A percentile compares a stretch with the other conserved stretches of the same genome.
These are phyloP conservation scores for Castanospermum australe DNA, from an alignment of 306 rosid species.

Conservation along the genomic window DNA sequence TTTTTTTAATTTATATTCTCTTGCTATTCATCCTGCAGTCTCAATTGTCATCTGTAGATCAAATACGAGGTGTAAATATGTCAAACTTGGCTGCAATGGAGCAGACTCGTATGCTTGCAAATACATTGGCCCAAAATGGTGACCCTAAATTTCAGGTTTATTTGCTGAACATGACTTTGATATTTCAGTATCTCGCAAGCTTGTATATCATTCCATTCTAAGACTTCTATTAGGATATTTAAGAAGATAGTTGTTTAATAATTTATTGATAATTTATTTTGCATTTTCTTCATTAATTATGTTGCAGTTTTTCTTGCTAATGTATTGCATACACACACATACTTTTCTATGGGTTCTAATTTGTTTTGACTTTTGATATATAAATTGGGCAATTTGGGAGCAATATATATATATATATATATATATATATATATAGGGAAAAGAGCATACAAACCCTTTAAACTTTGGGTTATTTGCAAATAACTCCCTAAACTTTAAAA, in stretches of 20 bases:
- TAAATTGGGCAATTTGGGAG: not conserved
- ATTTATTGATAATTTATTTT: conserved; percentile 4
- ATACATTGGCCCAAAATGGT: conserved; percentile 79
- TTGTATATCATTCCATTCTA: conserved; percentile 2
- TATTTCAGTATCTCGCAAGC: conserved; percentile 20
- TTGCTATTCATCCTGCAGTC: conserved; percentile 48
- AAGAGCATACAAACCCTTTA: too few species aligned
- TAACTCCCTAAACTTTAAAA: too few species aligned
- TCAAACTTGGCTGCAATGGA: conserved; percentile 81
- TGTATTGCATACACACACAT: not conserved
- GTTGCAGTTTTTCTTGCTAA: not conserved
- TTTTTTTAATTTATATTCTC: not conserved
- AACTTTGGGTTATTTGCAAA: too few species aligned
- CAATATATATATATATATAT: too few species aligned
- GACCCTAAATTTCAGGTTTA: conserved; percentile 98
- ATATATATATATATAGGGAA: too few species aligned
- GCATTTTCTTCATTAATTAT: not conserved
- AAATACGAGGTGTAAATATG: conserved; percentile 64
- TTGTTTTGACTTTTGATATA: not conserved
- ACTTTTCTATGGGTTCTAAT: not conserved
- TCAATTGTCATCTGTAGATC: conserved; percentile 76
- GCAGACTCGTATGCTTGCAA: conserved; percentile 96
- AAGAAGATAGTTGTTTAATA: conserved; percentile 4
- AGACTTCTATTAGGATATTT: not conserved
- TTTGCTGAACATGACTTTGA: conserved; percentile 16